A percentile compares a stretch with the other conserved stretches of the same genome.
Evolutionary conservation across 306 rosid genomes (phyloP).

Genomic region (Cajanus cajan): DNA sequence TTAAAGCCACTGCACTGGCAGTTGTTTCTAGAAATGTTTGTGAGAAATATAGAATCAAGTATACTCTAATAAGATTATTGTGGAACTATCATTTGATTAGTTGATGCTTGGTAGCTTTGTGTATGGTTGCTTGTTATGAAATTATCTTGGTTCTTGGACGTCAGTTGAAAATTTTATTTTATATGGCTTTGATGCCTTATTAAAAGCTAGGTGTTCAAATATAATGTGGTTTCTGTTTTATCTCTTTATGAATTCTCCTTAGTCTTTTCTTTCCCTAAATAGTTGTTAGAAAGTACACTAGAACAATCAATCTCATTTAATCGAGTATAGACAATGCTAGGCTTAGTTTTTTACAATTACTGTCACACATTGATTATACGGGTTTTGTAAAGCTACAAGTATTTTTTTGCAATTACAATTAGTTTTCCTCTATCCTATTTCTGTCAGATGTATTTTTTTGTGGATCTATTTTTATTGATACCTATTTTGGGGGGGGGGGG

Average conservation of each 20-base stretch:
- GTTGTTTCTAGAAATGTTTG: not conserved
- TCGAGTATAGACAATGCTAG: not conserved
- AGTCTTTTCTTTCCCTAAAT: constrained; percentile 8
- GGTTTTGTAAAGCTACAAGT: not conserved
- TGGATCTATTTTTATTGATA: not conserved
- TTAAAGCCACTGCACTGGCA: not conserved
- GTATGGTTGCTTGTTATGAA: not conserved
- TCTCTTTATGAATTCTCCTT: constrained; percentile 6
- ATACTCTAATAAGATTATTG: not conserved
- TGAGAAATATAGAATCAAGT: not conserved
- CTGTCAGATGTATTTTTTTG: not conserved
- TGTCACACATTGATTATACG: not conserved
- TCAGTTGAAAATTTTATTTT: constrained; percentile 8
- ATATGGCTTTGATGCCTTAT: not conserved
- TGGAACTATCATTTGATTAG: not conserved
- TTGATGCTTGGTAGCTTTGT: constrained; percentile 13
- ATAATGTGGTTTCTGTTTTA: not conserved
- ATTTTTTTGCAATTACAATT: no score
- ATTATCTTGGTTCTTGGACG: not conserved
- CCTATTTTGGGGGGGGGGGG: not conserved
- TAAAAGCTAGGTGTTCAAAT: not conserved
- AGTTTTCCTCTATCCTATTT: constrained; percentile 11
- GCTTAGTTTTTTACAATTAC: not conserved
- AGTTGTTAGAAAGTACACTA: not conserved
- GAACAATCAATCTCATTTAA: constrained; percentile 16